These are phyloP conservation scores for Metschnikowia sp. DNA, from an alignment of 805 yeast species.

Conservation along the genomic window DNA sequence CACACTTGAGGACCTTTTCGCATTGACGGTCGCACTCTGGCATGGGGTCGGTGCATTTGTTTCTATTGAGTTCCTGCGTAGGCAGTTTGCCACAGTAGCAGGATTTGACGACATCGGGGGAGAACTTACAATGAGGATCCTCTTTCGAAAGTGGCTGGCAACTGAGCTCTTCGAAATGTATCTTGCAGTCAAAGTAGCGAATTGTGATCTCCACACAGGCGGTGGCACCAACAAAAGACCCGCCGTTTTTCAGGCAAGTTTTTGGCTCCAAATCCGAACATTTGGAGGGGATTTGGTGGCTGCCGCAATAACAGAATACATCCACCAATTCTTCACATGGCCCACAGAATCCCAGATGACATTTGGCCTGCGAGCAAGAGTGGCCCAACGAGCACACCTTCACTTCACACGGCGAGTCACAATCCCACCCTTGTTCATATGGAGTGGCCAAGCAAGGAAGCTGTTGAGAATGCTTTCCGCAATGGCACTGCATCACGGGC, in stretches of 20 bases:
- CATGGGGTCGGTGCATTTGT: constrained; percentile 68
- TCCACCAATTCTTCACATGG: constrained; percentile 51
- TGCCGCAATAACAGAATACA: constrained; percentile 76
- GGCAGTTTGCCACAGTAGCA: constrained; percentile 80
- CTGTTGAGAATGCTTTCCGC: constrained; percentile 68
- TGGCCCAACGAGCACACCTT: constrained; percentile 66
- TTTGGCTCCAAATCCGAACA: constrained; percentile 46
- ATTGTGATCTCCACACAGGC: constrained; percentile 41
- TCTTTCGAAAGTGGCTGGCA: constrained; percentile 50
- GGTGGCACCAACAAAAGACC: constrained; percentile 32
- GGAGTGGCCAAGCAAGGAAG: constrained; percentile 73
- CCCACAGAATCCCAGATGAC: constrained; percentile 87
- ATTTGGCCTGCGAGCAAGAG: constrained; percentile 47
- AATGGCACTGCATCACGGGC: constrained; percentile 63
- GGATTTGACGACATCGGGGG: constrained; percentile 56
- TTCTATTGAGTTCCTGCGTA: constrained; percentile 45
- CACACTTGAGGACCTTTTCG: constrained; percentile 63
- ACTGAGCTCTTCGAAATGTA: constrained; percentile 46
- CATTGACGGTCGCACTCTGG: constrained; percentile 72
- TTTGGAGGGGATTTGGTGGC: constrained; percentile 36
- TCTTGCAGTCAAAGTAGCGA: constrained; percentile 58
- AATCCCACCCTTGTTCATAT: constrained; percentile 63
- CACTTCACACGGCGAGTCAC: constrained; percentile 60
- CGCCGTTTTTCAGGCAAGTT: constrained; percentile 17
- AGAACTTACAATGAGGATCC: constrained; percentile 49